Conservation (phyloP, 1,284 basidiomycete genomes). For the Cutaneotrichosporon arboriforme region DNA sequence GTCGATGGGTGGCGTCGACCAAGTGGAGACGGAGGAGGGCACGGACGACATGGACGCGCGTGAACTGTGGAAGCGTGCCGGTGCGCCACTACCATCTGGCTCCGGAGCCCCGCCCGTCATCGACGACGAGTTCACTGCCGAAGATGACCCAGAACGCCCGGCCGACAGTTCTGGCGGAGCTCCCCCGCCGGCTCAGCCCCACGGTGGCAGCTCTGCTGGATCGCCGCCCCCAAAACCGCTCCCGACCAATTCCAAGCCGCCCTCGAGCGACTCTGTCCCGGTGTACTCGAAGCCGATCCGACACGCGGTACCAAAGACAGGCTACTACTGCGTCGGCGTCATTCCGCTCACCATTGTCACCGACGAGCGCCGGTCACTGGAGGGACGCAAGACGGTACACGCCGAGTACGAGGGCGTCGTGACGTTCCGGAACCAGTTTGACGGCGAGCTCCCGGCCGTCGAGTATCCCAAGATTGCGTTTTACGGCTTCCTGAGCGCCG, state of each 20-base stretch:
- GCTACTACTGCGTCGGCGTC: constrained; percentile 93
- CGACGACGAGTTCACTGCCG: constrained; percentile 7
- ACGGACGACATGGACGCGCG: neutral
- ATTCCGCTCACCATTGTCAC: constrained; percentile 71
- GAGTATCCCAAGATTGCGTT: constrained; percentile 99
- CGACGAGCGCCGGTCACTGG: constrained; percentile 1
- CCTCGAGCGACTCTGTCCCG: constrained; percentile 12
- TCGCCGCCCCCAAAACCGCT: too few species aligned
- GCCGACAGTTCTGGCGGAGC: too few species aligned
- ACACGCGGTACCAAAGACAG: constrained; percentile 78
- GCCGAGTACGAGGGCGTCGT: constrained; percentile 77
- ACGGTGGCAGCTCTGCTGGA: too few species aligned
- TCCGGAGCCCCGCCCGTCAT: neutral
- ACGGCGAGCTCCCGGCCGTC: constrained; percentile 80
- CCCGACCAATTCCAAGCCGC: neutral
- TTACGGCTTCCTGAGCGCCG: constrained; percentile 74
- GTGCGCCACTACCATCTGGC: too few species aligned
- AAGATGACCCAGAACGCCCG: neutral
- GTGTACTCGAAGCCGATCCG: constrained; percentile 49
- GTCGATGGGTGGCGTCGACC: neutral
- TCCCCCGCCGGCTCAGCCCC: too few species aligned
- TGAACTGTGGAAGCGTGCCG: too few species aligned
- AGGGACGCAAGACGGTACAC: constrained; percentile 53
- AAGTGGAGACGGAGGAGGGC: neutral
- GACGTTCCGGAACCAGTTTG: constrained; percentile 80